These are phyloP conservation scores for Fusarium euwallaceae DNA, from an alignment of 2,329 filamentous ascomycete genomes.

Conservation along the genomic window DNA sequence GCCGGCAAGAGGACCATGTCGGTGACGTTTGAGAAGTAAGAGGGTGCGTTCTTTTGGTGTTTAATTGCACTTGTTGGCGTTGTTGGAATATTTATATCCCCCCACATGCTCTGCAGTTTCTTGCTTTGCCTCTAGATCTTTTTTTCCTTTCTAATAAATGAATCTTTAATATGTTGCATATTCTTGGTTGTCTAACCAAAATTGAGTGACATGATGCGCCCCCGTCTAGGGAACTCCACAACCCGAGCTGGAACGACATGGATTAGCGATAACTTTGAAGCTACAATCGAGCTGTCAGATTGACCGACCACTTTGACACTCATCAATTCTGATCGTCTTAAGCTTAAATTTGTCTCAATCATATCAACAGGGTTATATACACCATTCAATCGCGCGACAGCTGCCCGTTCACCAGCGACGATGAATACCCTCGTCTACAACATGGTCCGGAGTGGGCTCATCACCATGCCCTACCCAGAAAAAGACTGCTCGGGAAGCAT, in stretches of 20 bases:
- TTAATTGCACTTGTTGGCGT: constrained; percentile 4
- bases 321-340: neutral
- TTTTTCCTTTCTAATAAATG: neutral
- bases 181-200: too few species aligned
- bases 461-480: constrained; percentile 48
- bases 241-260: neutral
- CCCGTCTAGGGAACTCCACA: neutral
- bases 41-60: neutral
- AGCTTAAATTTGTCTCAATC: neutral
- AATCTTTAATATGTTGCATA: neutral
- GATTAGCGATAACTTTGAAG: neutral
- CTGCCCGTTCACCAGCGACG: neutral
- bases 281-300: neutral
- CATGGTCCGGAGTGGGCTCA: constrained; percentile 38
- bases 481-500: constrained; percentile 52
- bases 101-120: neutral
- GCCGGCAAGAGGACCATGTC: constrained; percentile 52
- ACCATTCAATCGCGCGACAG: neutral
- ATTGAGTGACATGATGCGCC: neutral
- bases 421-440: constrained; percentile 18
- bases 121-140: neutral
- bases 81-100: constrained; percentile 8
- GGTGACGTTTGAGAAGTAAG: constrained; percentile 50
- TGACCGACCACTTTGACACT: neutral
- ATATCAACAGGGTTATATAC: neutral